Conservation (phyloP, 225 moss, liverwort and hornwort genomes). For the Rhytidiadelphus loreus region DNA sequence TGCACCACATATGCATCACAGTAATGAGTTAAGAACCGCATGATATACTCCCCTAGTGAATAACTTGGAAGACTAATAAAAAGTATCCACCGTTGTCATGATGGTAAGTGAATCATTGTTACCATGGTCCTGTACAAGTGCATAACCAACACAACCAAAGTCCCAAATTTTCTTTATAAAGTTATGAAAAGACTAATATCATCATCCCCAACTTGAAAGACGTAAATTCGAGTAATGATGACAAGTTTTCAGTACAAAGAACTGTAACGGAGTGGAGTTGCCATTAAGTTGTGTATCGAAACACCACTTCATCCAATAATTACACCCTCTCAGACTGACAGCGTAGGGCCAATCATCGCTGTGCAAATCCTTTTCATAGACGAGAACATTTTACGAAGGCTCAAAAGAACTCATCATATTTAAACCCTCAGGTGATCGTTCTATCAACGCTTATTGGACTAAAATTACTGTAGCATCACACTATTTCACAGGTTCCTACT, state of each 20-base stretch:
- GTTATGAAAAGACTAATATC: background rate
- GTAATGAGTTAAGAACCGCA: background rate
- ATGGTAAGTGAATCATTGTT: background rate
- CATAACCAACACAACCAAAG: background rate
- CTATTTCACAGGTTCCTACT: background rate
- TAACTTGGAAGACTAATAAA: background rate
- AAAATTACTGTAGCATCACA: background rate
- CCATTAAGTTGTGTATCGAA: background rate
- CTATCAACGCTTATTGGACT: background rate
- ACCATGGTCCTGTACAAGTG: background rate
- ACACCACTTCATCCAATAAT: background rate
- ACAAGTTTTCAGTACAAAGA: background rate
- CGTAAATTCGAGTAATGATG: background rate
- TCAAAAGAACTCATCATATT: background rate
- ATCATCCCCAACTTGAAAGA: background rate
- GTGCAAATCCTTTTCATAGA: background rate
- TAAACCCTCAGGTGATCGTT: background rate
- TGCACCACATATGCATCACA: constrained; percentile 6
- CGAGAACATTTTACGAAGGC: background rate
- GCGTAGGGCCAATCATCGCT: background rate
- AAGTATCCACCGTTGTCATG: background rate
- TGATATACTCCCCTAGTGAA: background rate
- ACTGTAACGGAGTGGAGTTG: background rate
- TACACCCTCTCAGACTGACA: background rate
- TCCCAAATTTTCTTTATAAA: background rate